Percentiles rank a stretch among this genome's conserved stretches.
phyloP scores from a whole-genome alignment of 495 filamentous ascomycete species.

The Jackrogersella minutella region DNA sequence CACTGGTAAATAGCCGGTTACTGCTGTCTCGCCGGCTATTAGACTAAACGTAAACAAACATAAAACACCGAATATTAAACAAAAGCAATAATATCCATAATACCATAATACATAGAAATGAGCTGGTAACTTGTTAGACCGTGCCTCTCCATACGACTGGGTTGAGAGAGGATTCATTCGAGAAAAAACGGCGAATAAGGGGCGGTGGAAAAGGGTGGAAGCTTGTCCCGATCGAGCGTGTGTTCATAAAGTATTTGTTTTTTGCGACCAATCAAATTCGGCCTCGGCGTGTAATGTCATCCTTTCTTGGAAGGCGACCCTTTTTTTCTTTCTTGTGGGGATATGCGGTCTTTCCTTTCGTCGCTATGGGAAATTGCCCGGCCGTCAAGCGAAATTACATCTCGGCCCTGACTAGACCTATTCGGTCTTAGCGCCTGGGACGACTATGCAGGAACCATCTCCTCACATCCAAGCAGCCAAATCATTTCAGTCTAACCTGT shows the following conservation, averaged over 20 bases:
- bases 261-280: constrained; percentile 16
- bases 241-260: constrained; percentile 13
- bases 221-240: constrained; percentile 30
- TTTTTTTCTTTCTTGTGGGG: constrained; percentile 20
- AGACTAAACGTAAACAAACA: background rate
- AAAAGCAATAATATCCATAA: constrained; percentile 18
- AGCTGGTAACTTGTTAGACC: background rate
- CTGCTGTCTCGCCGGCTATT: constrained; percentile 17
- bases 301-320: constrained; percentile 29
- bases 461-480: too few relatives aligned
- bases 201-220: constrained; percentile 13
- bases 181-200: constrained; percentile 29
- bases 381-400: constrained; percentile 42
- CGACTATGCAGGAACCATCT: background rate
- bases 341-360: constrained; percentile 30
- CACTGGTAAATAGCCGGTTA: too few relatives aligned
- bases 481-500: constrained; percentile 10
- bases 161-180: constrained; percentile 11
- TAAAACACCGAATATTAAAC: constrained; percentile 14
- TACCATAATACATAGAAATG: constrained; percentile 1
- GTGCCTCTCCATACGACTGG: background rate
- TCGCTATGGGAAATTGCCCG: constrained; percentile 44
- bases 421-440: constrained; percentile 10
- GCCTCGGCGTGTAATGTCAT: constrained; percentile 7
- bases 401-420: constrained; percentile 34